phyloP scores from a whole-genome alignment of 768 basidiomycete species.

The Astraeus odoratus region DNA sequence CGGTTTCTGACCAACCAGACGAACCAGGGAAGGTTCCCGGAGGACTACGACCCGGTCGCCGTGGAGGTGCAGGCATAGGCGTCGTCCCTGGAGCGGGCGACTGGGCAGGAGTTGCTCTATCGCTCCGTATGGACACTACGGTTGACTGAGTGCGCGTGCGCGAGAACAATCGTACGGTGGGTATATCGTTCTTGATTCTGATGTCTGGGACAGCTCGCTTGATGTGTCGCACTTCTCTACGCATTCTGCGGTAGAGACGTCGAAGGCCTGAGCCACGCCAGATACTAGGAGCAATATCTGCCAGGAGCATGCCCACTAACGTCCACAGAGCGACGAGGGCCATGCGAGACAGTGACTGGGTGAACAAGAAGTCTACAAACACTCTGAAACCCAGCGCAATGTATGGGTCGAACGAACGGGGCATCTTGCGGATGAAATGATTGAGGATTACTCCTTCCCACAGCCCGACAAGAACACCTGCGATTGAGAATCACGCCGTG shows the following conservation, averaged over 20 bases:
- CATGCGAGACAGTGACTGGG: constrained; percentile 43
- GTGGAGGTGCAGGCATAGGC: constrained; percentile 12
- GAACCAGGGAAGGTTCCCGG: constrained; percentile 22
- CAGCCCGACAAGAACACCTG: constrained; percentile 62
- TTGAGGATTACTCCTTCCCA: constrained; percentile 75
- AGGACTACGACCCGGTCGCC: constrained; percentile 20
- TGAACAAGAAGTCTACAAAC: constrained; percentile 64
- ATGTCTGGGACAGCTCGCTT: constrained; percentile 25
- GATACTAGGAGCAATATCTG: constrained; percentile 43
- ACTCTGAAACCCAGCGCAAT: constrained; percentile 62
- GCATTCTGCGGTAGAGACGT: constrained; percentile 30
- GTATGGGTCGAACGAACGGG: constrained; percentile 61
- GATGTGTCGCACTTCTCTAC: constrained; percentile 28
- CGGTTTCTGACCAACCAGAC: constrained; percentile 28
- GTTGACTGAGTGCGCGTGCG: constrained; percentile 13
- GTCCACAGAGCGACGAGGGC: constrained; percentile 49
- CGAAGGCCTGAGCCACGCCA: constrained; percentile 38
- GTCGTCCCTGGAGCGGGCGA: constrained; percentile 15
- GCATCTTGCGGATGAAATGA: constrained; percentile 64
- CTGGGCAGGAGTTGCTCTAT: constrained; percentile 23
- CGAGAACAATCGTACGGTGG: constrained; percentile 22
- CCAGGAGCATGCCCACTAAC: constrained; percentile 43
- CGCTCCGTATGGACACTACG: constrained; percentile 21
- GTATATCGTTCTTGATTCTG: constrained; percentile 26
- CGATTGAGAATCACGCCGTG: constrained; percentile 12